These are phyloP conservation scores for Stenogyne calaminthoides DNA, from an alignment of 305 asterid species.

Conservation along the genomic window DNA sequence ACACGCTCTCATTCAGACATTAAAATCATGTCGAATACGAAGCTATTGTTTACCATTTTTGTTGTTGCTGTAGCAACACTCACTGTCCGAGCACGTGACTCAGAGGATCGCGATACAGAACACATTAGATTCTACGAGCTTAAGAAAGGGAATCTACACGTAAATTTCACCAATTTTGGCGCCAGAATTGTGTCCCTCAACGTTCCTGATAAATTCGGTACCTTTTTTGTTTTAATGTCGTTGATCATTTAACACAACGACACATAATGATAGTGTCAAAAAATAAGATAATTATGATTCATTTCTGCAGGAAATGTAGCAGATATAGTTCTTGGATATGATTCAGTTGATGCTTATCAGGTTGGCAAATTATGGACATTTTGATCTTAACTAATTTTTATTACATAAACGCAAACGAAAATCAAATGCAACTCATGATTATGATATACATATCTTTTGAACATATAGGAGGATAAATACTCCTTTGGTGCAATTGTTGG, in stretches of 20 bases:
- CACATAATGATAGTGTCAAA: not conserved
- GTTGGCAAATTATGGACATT: not conserved
- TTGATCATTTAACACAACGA: not conserved
- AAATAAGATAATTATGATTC: not conserved
- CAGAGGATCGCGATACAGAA: not conserved
- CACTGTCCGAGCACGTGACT: not conserved
- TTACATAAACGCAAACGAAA: not conserved
- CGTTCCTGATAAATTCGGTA: slow-evolving; percentile 10
- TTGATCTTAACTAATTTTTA: not conserved
- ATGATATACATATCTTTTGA: not conserved
- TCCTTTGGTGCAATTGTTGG: slow-evolving; percentile 12
- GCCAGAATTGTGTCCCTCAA: slow-evolving; percentile 7
- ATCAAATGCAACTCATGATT: not conserved
- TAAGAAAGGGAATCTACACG: not conserved
- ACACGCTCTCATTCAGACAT: not conserved
- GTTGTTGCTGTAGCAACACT: not conserved
- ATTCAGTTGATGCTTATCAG: slow-evolving; percentile 10
- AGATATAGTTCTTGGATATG: slow-evolving; percentile 14
- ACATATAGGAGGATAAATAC: not conserved
- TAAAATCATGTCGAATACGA: not conserved
- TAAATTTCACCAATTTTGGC: slow-evolving; percentile 6
- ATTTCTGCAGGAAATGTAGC: not conserved
- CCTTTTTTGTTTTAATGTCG: not conserved
- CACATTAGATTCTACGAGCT: not conserved
- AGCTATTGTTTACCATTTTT: not conserved